Evolutionary conservation across 345 rosid genomes (phyloP).

Genomic region (Arabidopsis suecica): DNA sequence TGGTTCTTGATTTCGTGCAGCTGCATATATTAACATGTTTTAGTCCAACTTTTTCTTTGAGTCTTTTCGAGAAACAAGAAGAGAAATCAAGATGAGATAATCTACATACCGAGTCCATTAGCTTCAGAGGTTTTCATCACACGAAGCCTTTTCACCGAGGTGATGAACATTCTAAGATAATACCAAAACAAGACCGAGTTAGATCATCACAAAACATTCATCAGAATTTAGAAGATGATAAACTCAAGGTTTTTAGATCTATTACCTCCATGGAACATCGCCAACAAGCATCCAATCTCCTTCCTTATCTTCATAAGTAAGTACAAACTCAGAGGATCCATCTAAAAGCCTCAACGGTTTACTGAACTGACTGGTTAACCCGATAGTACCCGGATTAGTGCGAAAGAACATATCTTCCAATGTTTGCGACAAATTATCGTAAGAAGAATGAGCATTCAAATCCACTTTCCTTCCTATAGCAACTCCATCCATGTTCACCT

Average conservation of each 20-base stretch:
- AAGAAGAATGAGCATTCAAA: conserved; percentile 73
- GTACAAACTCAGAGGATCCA: conserved; percentile 84
- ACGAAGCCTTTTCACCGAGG: conserved; percentile 82
- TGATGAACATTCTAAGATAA: conserved; percentile 72
- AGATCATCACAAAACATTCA: conserved; percentile 6
- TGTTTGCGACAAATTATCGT: conserved; percentile 66
- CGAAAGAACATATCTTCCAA: conserved; percentile 84
- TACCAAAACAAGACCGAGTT: conserved; percentile 1
- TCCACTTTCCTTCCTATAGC: conserved; percentile 95
- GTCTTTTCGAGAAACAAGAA: background rate
- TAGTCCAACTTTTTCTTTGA: background rate
- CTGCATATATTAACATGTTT: conserved; percentile 48
- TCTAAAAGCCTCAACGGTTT: conserved; percentile 70
- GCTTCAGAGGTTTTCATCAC: conserved; percentile 91
- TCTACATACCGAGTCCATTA: conserved; percentile 72
- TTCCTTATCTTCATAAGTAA: conserved; percentile 92
- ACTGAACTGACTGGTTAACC: conserved; percentile 37
- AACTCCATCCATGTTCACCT: conserved; percentile 90
- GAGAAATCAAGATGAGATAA: background rate
- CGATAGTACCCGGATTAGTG: conserved; percentile 44
- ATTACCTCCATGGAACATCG: conserved; percentile 97
- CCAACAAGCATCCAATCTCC: conserved; percentile 99
- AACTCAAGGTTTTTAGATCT: background rate
- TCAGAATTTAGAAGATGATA: background rate
- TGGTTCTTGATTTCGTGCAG: conserved; percentile 66